These are phyloP conservation scores for Fonsecaea nubica DNA, from an alignment of 2,329 filamentous ascomycete genomes.

Conservation along the genomic window DNA sequence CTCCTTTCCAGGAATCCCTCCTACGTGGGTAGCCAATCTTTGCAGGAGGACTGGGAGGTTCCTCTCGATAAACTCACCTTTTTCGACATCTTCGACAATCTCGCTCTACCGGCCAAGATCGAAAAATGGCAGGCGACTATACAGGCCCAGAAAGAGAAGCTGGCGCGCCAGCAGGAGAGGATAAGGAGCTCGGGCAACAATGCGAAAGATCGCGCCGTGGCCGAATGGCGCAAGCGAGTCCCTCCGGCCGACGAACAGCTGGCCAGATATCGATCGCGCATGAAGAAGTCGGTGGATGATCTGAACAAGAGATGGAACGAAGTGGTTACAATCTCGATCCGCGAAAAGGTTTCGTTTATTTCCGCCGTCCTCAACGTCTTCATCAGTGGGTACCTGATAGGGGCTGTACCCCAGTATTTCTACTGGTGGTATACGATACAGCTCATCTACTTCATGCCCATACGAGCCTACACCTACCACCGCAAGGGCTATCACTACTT, in stretches of 20 bases:
- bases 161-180: conserved; percentile 76
- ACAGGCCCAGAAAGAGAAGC: conserved; percentile 81
- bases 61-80: conserved; percentile 88
- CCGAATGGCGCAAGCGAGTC: conserved; percentile 86
- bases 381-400: conserved; percentile 91
- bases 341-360: conserved; percentile 96
- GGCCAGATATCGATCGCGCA: conserved; percentile 84
- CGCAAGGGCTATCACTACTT: conserved; percentile 96
- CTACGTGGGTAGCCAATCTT: conserved; percentile 83
- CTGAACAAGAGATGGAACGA: conserved; percentile 87
- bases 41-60: conserved; percentile 85
- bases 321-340: conserved; percentile 81
- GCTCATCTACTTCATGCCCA: conserved; percentile 94
- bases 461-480: conserved; percentile 90
- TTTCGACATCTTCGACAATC: conserved; percentile 91
- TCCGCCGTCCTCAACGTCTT: conserved; percentile 97
- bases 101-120: conserved; percentile 85
- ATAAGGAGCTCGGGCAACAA: conserved; percentile 72
- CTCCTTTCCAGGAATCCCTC: conserved; percentile 76
- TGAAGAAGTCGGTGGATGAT: conserved; percentile 88
- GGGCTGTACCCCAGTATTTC: conserved; percentile 82
- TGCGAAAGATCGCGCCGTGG: conserved; percentile 87
- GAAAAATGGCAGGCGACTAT: conserved; percentile 88
- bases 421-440: conserved; percentile 91
- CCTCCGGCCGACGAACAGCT: conserved; percentile 90